These are phyloP conservation scores for Ceratobasidium sp. DNA, from an alignment of 1,284 basidiomycete genomes.

Conservation along the genomic window DNA sequence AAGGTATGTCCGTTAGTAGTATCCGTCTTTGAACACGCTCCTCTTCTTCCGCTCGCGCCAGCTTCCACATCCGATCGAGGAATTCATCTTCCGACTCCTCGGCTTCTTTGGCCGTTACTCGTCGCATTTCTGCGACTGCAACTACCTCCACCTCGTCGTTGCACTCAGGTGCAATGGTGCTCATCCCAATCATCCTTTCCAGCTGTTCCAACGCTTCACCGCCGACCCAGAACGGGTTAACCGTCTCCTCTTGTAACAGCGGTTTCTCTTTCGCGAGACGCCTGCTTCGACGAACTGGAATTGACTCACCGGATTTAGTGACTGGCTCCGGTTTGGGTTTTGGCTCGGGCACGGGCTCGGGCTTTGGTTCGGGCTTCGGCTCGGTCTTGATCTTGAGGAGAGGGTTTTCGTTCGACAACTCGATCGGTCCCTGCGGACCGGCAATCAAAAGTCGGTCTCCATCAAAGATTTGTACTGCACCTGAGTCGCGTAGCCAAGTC, in stretches of 20 bases:
- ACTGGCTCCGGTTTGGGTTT: not conserved
- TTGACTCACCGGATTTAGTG: not conserved
- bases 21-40: not conserved
- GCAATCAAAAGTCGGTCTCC: not conserved
- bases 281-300: not conserved
- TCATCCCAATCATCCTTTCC: not conserved
- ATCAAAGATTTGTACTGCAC: conserved; percentile 5
- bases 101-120: not conserved
- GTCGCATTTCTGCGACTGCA: too few relatives aligned
- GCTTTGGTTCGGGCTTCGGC: not conserved
- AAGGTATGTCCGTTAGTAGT: not conserved
- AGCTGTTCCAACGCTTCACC: not conserved
- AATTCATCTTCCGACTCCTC: not conserved
- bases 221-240: not conserved
- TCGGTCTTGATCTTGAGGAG: not conserved
- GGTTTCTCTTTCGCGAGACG: not conserved
- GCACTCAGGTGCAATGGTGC: too few relatives aligned
- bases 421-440: not conserved
- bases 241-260: not conserved
- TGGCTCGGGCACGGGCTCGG: not conserved
- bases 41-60: not conserved
- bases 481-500: conserved; percentile 8
- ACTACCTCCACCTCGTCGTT: not conserved
- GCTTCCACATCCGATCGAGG: not conserved
- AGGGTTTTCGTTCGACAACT: conserved; percentile 4